Conservation (phyloP, 2,329 filamentous ascomycete genomes). For the Fusarium chaquense region DNA sequence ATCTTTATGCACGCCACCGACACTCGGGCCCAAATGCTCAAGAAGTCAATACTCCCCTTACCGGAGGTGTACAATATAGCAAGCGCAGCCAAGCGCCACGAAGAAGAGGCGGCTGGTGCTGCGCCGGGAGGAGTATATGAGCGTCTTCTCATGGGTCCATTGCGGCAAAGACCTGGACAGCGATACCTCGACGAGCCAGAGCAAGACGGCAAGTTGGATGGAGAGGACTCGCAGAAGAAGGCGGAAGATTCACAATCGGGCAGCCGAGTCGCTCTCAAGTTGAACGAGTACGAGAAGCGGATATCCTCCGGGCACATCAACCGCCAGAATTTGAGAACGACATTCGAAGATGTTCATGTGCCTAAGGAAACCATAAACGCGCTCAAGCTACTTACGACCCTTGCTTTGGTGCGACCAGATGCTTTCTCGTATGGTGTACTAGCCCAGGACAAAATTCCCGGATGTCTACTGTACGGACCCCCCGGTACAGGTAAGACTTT, state of each 20-base stretch:
- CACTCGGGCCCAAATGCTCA: slow-evolving; percentile 48
- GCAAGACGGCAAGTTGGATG: slow-evolving; percentile 39
- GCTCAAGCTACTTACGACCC: slow-evolving; percentile 86
- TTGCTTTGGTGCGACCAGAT: slow-evolving; percentile 88
- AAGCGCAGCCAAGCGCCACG: slow-evolving; percentile 48
- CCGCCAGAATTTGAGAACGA: slow-evolving; percentile 83
- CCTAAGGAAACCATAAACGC: slow-evolving; percentile 86
- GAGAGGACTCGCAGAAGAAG: slow-evolving; percentile 47
- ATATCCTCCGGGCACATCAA: slow-evolving; percentile 86
- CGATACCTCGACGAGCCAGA: slow-evolving; percentile 49
- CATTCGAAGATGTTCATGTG: slow-evolving; percentile 88
- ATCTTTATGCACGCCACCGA: slow-evolving; percentile 47
- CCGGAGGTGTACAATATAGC: slow-evolving; percentile 57
- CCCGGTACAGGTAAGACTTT: slow-evolving; percentile 83
- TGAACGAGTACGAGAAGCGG: slow-evolving; percentile 83
- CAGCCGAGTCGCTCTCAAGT: slow-evolving; percentile 55
- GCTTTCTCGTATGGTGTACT: slow-evolving; percentile 97
- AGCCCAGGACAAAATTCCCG: slow-evolving; percentile 89
- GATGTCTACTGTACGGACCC: slow-evolving; percentile 87
- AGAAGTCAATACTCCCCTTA: slow-evolving; percentile 53
- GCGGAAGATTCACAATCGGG: slow-evolving; percentile 49
- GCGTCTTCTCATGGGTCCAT: slow-evolving; percentile 51
- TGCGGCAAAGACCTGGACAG: slow-evolving; percentile 51
- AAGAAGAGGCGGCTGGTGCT: slow-evolving; percentile 36
- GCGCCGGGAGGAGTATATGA: slow-evolving; percentile 48